Conservation (phyloP, 2,329 filamentous ascomycete species). For the Nothomitra cinnamomea region DNA sequence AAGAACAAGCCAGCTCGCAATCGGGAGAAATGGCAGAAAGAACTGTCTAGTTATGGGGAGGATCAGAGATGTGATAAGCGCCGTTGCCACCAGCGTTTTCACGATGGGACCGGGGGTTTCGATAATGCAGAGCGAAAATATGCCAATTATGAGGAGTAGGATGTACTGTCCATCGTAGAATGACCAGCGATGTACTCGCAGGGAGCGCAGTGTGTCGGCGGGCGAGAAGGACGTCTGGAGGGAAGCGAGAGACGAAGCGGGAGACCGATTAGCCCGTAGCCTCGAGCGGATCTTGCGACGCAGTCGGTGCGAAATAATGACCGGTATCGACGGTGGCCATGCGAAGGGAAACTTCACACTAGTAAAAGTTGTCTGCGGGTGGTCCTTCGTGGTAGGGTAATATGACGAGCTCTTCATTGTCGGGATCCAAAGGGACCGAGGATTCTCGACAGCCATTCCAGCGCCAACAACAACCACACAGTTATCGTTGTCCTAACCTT, state of each 20-base stretch:
- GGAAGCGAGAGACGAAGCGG: constrained; percentile 54
- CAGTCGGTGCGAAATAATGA: constrained; percentile 44
- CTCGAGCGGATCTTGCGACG: constrained; percentile 52
- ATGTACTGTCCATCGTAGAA: constrained; percentile 75
- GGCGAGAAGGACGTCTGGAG: constrained; percentile 73
- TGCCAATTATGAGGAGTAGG: constrained; percentile 51
- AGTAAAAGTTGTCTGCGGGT: neutral
- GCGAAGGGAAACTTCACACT: constrained; percentile 3
- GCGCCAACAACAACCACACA: neutral
- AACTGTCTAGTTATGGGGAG: constrained; percentile 82
- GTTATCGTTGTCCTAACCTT: neutral
- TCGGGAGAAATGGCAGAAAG: constrained; percentile 71
- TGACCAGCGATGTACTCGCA: constrained; percentile 66
- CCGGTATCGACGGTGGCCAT: constrained; percentile 20
- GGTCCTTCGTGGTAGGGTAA: neutral
- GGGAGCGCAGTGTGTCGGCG: constrained; percentile 54
- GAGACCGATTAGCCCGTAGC: constrained; percentile 47
- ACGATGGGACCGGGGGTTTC: constrained; percentile 59
- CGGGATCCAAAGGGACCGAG: neutral
- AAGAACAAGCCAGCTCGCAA: constrained; percentile 74
- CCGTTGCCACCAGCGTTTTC: constrained; percentile 55
- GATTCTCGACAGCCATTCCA: constrained; percentile 2
- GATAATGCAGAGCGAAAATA: constrained; percentile 74
- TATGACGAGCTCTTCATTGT: neutral
- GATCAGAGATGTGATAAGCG: constrained; percentile 51